Conservation (phyloP, 371 early-diverging fungal species). For the Haplosporangium sp. region DNA sequence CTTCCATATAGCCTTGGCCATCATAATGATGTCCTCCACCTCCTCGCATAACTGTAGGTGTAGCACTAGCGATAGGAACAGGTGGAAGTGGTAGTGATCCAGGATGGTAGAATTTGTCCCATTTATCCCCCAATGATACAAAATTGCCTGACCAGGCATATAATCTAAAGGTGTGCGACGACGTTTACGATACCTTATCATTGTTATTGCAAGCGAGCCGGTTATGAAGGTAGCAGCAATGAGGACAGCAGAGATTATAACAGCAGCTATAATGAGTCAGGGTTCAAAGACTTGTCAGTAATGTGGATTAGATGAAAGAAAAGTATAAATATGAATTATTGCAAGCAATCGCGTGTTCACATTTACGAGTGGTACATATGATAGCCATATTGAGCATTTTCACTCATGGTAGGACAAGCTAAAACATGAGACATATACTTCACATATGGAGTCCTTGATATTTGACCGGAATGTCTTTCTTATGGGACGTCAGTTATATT, state of each 20-base stretch:
- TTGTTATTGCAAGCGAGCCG: constrained; percentile 24
- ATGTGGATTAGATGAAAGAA: too few species aligned
- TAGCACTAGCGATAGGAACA: constrained; percentile 31
- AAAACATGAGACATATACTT: too few species aligned
- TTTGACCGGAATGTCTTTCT: too few species aligned
- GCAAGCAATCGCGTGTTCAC: too few species aligned
- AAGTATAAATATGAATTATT: too few species aligned
- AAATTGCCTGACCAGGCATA: constrained; percentile 18
- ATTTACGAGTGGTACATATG: too few species aligned
- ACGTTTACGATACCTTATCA: constrained; percentile 47
- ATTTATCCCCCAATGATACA: constrained; percentile 23
- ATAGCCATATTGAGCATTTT: too few species aligned
- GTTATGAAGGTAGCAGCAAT: constrained; percentile 38
- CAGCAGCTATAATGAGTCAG: constrained; percentile 23
- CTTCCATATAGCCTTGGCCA: constrained; percentile 16
- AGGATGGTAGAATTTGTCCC: constrained; percentile 29
- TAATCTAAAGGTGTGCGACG: constrained; percentile 35
- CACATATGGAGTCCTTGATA: too few species aligned
- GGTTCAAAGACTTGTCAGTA: background rate
- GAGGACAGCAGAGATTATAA: constrained; percentile 33
- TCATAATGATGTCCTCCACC: constrained; percentile 15
- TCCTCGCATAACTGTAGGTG: constrained; percentile 1
- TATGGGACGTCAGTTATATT: too few species aligned
- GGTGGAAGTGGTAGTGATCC: constrained; percentile 26
- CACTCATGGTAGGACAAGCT: too few species aligned